Percentiles rank a stretch among this genome's conserved stretches.
phyloP scores from a whole-genome alignment of 2,329 filamentous ascomycete species.

The Apiospora malaysiana region DNA sequence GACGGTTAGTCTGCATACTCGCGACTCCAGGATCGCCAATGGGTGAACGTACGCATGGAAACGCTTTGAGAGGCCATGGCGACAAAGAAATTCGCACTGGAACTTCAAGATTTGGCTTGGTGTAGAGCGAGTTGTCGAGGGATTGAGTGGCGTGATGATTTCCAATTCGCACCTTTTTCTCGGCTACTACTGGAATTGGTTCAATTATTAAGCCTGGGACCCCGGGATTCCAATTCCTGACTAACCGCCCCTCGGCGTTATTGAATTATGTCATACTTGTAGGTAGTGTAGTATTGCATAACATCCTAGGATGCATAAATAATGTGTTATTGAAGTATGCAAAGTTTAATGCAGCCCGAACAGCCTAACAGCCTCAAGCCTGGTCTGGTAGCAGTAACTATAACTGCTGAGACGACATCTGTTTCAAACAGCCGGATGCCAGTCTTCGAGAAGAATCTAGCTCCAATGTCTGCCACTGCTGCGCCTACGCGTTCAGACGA shows the following conservation, averaged over 20 bases:
- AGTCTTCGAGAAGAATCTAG: neutral
- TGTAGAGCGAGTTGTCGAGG: constrained; percentile 1
- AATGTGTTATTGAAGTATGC: neutral
- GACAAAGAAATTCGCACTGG: neutral
- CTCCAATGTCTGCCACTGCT: neutral
- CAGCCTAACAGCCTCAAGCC: too few relatives aligned
- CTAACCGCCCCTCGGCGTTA: neutral
- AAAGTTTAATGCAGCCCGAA: neutral
- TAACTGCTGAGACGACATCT: neutral
- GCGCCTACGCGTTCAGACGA: neutral
- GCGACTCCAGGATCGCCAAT: neutral
- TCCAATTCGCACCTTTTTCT: constrained; percentile 9
- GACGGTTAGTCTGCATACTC: neutral
- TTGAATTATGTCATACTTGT: constrained; percentile 10
- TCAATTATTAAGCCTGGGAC: constrained; percentile 7
- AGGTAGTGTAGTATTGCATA: neutral
- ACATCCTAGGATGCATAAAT: neutral
- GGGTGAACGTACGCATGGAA: constrained; percentile 11
- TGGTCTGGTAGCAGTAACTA: too few relatives aligned
- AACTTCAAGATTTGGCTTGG: neutral
- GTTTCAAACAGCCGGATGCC: neutral
- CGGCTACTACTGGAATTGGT: constrained; percentile 8
- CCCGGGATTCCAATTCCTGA: neutral
- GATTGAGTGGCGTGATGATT: constrained; percentile 10
- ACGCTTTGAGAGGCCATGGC: constrained; percentile 20